Base-by-base conservation (phyloP, 306 rosid genomes). In the Dryas alaskensis region DNA sequence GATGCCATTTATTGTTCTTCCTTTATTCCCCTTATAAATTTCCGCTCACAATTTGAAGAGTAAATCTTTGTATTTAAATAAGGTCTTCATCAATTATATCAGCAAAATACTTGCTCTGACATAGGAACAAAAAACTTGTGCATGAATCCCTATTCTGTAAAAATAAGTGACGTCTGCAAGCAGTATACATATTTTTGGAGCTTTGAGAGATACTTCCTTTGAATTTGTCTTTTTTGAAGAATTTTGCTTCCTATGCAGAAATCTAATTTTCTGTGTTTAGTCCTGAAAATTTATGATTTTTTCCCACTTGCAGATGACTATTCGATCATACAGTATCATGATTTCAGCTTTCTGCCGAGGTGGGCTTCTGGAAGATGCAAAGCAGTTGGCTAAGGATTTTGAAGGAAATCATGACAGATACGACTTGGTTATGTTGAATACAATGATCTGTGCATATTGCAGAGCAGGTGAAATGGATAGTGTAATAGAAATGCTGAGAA, bases 361-460 rank as follows among this genome's bases (percentile, higher is more conserved):
- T 82, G 93, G 90, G 78, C 96, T 85, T 75, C 84, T 93, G 60
- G 84, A 81, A 78, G 96, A 91, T 78, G 98, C 98, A 80, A 93
- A 83, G 80, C 83, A 84, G 69, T 78, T 93, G 78, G 96, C 98
- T 39, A 86, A 82, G 78, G 92, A 91, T 73, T 89, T 89, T 79
- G 96, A 87, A 87, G 80, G 85, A 55, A 87, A 89, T 50, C 84
- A 69, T 62, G 78, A 86, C 77, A 93, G 71, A 84, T 93, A 89
- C 81, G 98, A 93, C 76, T 61, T 93, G 71, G 98, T 93, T 76
- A 84, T 91, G 82, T 78, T 87, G 84, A 93, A 93, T 74, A 83
- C 94, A 37, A 89, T 91, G 92, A 89, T 93, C 73, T 93, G 95
- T 81, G 97, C 98, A 71, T 93, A 91, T 81, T 93, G 97, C 81